A percentile compares a stretch with the other conserved stretches of the same genome.
Evolutionary conservation across 2,329 filamentous ascomycete species (phyloP).

Genomic region (Orbilia blumenaviensis): DNA sequence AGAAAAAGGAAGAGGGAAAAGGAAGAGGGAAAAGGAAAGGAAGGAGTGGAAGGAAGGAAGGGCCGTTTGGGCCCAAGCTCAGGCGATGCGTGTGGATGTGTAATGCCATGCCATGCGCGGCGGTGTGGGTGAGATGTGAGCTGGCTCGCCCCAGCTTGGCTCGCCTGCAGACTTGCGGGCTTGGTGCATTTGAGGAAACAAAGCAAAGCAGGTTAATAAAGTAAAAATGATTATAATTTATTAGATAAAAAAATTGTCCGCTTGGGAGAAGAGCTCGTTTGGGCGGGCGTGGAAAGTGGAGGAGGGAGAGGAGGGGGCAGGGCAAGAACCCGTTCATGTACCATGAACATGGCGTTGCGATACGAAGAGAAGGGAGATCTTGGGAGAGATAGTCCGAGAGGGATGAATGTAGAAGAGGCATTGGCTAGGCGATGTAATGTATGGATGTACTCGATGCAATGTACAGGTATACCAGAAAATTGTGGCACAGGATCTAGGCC

Average conservation of each 20-base stretch:
- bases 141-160: slow-evolving; percentile 4
- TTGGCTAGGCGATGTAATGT: not conserved
- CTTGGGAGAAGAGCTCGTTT: slow-evolving; percentile 2
- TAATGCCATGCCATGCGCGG: not conserved
- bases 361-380: not conserved
- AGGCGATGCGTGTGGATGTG: not conserved
- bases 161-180: slow-evolving; percentile 3
- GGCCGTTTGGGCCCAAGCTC: not conserved
- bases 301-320: slow-evolving; percentile 14
- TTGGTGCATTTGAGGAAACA: slow-evolving; percentile 21
- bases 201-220: slow-evolving; percentile 9
- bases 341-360: no score
- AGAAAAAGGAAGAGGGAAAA: no score
- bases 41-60: no score
- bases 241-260: no score
- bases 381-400: no score
- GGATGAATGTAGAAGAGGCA: not conserved
- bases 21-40: no score
- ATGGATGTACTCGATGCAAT: no score
- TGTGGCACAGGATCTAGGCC: slow-evolving; percentile 22
- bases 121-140: slow-evolving; percentile 14
- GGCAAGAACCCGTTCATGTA: no score
- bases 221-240: no score
- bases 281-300: no score
- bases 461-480: not conserved